phyloP scores from a whole-genome alignment of 2,329 filamentous ascomycete genomes.

The Penicillium brevicompactum region DNA sequence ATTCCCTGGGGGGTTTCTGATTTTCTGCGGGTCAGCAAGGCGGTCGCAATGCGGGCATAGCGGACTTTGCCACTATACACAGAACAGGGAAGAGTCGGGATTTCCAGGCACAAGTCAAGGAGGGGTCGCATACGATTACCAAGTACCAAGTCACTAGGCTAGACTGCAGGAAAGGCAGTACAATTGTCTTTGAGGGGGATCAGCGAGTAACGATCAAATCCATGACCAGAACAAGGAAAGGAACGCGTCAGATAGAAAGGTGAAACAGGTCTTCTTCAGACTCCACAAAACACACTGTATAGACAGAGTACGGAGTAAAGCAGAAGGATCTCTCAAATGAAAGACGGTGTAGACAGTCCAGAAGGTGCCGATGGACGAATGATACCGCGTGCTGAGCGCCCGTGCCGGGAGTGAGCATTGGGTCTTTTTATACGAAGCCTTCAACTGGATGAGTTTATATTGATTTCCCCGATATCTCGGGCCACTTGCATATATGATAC shows the following conservation, averaged over 20 bases:
- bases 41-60: conserved; percentile 3
- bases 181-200: not conserved
- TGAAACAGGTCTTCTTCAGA: not conserved
- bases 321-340: conserved; percentile 10
- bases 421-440: not conserved
- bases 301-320: not conserved
- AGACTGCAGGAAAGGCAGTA: not conserved
- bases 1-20: not conserved
- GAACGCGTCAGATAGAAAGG: not conserved
- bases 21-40: conserved; percentile 15
- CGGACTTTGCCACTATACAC: not conserved
- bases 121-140: conserved; percentile 7
- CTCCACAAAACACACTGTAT: too few relatives aligned
- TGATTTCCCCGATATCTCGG: not conserved
- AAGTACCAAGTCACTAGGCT: not conserved
- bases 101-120: not conserved
- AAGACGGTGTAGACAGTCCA: conserved; percentile 20
- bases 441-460: not conserved
- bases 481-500: not conserved
- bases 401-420: conserved; percentile 14
- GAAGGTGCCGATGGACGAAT: conserved; percentile 26
- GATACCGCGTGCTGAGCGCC: conserved; percentile 19
- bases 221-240: not conserved
- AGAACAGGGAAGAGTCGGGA: not conserved
- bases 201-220: conserved; percentile 5